Percentiles rank a stretch among this genome's conserved stretches.
These are phyloP conservation scores for Xylariales sp. DNA, from an alignment of 2,329 filamentous ascomycete species.

Conservation along the genomic window DNA sequence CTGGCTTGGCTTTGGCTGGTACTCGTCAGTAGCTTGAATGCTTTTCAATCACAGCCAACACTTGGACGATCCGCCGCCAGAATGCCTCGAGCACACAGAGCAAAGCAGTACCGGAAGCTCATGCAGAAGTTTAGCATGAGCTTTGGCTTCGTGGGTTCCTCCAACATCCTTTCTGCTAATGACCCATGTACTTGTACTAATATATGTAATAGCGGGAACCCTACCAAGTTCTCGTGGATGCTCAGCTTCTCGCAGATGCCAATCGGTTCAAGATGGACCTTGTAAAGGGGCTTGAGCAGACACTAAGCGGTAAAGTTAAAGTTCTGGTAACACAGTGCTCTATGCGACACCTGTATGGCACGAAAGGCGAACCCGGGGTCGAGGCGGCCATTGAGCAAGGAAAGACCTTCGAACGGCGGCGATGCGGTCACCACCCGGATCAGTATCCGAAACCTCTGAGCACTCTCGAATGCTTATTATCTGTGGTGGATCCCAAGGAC, in stretches of 20 bases:
- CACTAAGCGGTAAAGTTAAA: conserved; percentile 83
- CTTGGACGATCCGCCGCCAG: no score
- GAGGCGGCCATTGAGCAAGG: conserved; percentile 66
- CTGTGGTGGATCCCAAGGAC: conserved; percentile 75
- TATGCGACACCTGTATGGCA: conserved; percentile 72
- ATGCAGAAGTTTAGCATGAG: conserved; percentile 87
- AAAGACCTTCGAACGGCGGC: conserved; percentile 69
- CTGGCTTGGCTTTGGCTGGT: no score
- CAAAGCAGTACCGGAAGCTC: conserved; percentile 80
- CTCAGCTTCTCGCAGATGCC: conserved; percentile 77
- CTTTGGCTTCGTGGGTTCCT: conserved; percentile 82
- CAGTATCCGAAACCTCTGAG: conserved; percentile 67
- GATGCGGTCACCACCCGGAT: conserved; percentile 73
- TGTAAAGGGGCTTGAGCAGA: conserved; percentile 69
- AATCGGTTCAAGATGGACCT: conserved; percentile 86
- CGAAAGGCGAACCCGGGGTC: conserved; percentile 49
- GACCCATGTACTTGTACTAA: no score
- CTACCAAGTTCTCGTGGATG: conserved; percentile 89
- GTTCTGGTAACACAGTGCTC: conserved; percentile 77
- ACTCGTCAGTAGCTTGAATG: no score
- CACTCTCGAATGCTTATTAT: conserved; percentile 64
- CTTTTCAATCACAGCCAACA: no score
- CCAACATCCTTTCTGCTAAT: no score
- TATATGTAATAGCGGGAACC: no score
- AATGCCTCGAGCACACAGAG: conserved; percentile 51